Evolutionary conservation across 1,284 basidiomycete genomes (phyloP).

Genomic region (Ceratorhiza oryzae-sativae): DNA sequence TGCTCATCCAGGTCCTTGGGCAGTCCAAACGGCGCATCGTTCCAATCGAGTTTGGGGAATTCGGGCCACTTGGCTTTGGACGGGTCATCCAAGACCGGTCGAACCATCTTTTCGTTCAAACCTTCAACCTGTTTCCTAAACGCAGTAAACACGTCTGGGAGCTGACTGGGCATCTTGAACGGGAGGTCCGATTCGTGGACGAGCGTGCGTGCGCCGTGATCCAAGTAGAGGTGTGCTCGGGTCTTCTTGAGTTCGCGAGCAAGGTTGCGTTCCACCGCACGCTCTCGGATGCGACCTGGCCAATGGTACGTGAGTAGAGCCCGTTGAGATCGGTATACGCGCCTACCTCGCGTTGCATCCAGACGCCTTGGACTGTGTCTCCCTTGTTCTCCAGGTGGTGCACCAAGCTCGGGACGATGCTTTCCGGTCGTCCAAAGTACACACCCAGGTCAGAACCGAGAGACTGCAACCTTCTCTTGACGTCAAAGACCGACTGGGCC

Average conservation of each 20-base stretch:
- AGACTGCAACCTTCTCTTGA: conserved; percentile 52
- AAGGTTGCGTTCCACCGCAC: conserved; percentile 5
- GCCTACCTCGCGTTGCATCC: conserved; percentile 45
- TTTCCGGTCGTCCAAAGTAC: conserved; percentile 57
- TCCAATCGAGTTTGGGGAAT: conserved; percentile 3
- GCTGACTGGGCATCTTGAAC: conserved; percentile 48
- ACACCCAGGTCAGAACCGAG: conserved; percentile 57
- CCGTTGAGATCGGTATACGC: background rate
- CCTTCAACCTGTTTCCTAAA: conserved; percentile 56
- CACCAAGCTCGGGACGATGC: conserved; percentile 53
- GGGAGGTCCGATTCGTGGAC: conserved; percentile 49
- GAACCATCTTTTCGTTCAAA: conserved; percentile 48
- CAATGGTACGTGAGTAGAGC: background rate
- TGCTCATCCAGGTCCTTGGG: background rate
- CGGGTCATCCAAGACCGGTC: conserved; percentile 37
- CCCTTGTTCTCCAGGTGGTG: conserved; percentile 50
- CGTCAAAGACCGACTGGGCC: conserved; percentile 51
- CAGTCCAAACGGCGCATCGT: background rate
- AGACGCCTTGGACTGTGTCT: conserved; percentile 55
- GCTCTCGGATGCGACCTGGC: conserved; percentile 26
- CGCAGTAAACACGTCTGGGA: conserved; percentile 56
- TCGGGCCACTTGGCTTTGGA: conserved; percentile 10
- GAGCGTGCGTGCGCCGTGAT: conserved; percentile 16
- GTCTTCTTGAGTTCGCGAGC: conserved; percentile 5
- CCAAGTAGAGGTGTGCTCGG: background rate